phyloP scores from a whole-genome alignment of 75 land plant species.

The Cupressus sempervirens region DNA sequence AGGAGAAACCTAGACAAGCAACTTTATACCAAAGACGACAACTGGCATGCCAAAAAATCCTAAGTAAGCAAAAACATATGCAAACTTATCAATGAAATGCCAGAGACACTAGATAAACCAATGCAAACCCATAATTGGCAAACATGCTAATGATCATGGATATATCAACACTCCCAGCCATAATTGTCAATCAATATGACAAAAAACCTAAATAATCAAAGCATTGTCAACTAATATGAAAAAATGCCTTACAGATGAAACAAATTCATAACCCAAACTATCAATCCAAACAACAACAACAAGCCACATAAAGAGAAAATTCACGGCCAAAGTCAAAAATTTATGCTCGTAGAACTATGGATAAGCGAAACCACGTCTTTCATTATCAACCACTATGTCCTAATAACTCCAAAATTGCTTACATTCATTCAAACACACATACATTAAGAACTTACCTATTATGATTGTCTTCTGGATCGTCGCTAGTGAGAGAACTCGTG shows the following conservation, averaged over 20 bases:
- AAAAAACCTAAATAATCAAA: no score
- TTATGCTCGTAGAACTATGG: neutral
- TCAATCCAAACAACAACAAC: neutral
- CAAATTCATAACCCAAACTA: neutral
- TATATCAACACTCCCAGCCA: no score
- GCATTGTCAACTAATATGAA: no score
- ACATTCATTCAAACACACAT: neutral
- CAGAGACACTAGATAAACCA: no score
- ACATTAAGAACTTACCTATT: neutral
- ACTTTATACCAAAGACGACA: neutral
- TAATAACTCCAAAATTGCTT: neutral
- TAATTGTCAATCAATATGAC: no score
- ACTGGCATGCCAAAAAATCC: neutral
- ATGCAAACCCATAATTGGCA: no score
- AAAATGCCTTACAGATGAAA: neutral
- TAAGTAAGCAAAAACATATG: neutral
- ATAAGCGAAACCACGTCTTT: no score
- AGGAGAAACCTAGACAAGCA: neutral
- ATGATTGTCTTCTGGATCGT: constrained; percentile 40
- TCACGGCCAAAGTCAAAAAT: neutral
- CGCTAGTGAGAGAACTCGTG: constrained; percentile 49
- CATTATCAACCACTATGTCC: no score
- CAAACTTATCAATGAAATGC: neutral
- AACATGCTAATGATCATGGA: no score
- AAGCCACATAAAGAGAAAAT: no score